Conservation (phyloP, 306 rosid genomes). For the Rubus parviflorus region DNA sequence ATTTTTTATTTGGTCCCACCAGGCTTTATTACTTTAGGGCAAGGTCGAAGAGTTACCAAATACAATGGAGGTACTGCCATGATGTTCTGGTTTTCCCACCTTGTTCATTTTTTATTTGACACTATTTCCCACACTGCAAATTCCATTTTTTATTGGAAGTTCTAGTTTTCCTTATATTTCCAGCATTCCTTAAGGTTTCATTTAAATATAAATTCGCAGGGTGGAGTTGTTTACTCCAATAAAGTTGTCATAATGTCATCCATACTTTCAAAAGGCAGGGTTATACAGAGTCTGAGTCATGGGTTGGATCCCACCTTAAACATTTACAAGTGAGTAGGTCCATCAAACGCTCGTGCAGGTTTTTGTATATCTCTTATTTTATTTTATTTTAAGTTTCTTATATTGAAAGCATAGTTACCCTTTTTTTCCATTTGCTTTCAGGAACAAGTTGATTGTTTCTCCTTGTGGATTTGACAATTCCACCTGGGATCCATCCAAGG, state of each 20-base stretch:
- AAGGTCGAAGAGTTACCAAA: neutral
- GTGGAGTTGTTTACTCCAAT: conserved; percentile 87
- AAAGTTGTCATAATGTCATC: conserved; percentile 68
- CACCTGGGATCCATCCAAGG: conserved; percentile 79
- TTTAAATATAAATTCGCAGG: conserved; percentile 51
- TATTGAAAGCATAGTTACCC: neutral
- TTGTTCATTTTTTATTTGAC: conserved; percentile 14
- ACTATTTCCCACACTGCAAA: neutral
- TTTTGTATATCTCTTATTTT: neutral
- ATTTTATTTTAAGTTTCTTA: neutral
- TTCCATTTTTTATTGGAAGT: neutral
- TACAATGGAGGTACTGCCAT: neutral
- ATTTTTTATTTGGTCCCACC: neutral
- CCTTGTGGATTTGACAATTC: conserved; percentile 71
- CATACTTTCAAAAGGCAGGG: conserved; percentile 54
- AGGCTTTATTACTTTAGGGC: neutral
- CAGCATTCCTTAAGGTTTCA: conserved; percentile 17
- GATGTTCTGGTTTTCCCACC: neutral
- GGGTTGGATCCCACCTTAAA: conserved; percentile 72
- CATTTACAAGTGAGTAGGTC: conserved; percentile 55
- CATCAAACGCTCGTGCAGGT: neutral
- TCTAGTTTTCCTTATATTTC: conserved; percentile 17
- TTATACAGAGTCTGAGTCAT: conserved; percentile 50
- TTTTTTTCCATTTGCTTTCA: conserved; percentile 31
- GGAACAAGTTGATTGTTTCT: conserved; percentile 72